A percentile compares a stretch with the other conserved stretches of the same genome.
Evolutionary conservation across 768 basidiomycete species (phyloP).

Genomic region (Phanerodontia chrysosporium): DNA sequence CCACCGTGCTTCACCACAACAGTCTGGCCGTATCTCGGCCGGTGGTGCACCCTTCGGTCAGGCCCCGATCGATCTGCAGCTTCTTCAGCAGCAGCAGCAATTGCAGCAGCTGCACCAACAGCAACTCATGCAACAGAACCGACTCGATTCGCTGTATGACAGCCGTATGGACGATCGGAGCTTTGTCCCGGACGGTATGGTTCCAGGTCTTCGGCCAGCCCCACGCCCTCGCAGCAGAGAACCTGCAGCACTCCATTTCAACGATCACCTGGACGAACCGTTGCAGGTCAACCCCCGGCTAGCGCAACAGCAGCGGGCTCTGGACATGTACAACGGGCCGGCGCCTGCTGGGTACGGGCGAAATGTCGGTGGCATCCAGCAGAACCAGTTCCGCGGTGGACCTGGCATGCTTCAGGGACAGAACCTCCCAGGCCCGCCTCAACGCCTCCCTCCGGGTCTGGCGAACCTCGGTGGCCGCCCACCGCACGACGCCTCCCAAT

Average conservation of each 20-base stretch:
- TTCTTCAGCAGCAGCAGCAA: slow-evolving; percentile 39
- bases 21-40: slow-evolving; percentile 20
- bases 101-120: slow-evolving; percentile 37
- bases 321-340: slow-evolving; percentile 49
- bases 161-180: slow-evolving; percentile 70
- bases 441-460: slow-evolving; percentile 71
- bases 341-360: slow-evolving; percentile 47
- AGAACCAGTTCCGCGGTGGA: slow-evolving; percentile 30
- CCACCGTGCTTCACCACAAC: slow-evolving; percentile 23
- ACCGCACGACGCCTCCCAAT: slow-evolving; percentile 73
- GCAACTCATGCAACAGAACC: slow-evolving; percentile 35
- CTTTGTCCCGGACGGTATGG: slow-evolving; percentile 83
- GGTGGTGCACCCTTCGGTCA: slow-evolving; percentile 24
- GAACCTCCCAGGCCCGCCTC: slow-evolving; percentile 33
- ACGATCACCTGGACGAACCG: slow-evolving; percentile 59
- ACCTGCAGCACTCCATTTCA: slow-evolving; percentile 42
- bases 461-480: slow-evolving; percentile 81
- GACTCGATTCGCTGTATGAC: slow-evolving; percentile 68
- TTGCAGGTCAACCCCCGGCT: slow-evolving; percentile 61
- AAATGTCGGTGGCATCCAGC: slow-evolving; percentile 50
- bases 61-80: slow-evolving; percentile 30
- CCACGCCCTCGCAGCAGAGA: slow-evolving; percentile 57
- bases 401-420: neutral
- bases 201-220: slow-evolving; percentile 72
- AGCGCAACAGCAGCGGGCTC: slow-evolving; percentile 44